Evolutionary conservation across 1,139 yeast species (phyloP).

Genomic region (Diutina rugosa): DNA sequence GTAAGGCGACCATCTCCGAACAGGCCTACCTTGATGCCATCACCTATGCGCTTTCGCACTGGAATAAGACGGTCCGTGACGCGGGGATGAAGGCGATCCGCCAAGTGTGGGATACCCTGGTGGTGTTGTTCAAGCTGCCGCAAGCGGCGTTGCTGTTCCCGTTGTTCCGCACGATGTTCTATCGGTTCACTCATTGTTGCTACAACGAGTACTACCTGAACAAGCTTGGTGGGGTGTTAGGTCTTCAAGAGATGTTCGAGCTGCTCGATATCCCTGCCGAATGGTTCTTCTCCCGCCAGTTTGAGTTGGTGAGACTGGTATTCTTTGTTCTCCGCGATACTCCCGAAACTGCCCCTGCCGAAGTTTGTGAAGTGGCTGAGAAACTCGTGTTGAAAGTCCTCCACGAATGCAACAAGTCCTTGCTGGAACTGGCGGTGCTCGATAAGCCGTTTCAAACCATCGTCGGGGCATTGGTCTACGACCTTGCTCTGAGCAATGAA

Average conservation of each 20-base stretch:
- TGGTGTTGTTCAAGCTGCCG: slow-evolving; percentile 50
- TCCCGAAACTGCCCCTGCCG: slow-evolving; percentile 77
- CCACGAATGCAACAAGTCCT: slow-evolving; percentile 47
- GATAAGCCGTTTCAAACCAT: slow-evolving; percentile 76
- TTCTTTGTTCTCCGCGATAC: slow-evolving; percentile 87
- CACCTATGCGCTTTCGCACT: slow-evolving; percentile 69
- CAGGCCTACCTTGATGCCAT: slow-evolving; percentile 63
- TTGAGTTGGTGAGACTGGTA: slow-evolving; percentile 76
- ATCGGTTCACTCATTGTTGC: slow-evolving; percentile 80
- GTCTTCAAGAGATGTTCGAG: slow-evolving; percentile 60
- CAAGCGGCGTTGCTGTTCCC: slow-evolving; percentile 57
- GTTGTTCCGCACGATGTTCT: slow-evolving; percentile 62
- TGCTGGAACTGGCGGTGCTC: slow-evolving; percentile 44
- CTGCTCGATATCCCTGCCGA: slow-evolving; percentile 54
- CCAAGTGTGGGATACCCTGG: slow-evolving; percentile 48
- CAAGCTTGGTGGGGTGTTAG: slow-evolving; percentile 83
- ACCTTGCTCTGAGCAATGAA: slow-evolving; percentile 78
- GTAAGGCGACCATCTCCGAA: slow-evolving; percentile 57
- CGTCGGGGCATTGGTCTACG: slow-evolving; percentile 80
- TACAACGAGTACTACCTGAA: slow-evolving; percentile 78
- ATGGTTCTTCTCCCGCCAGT: slow-evolving; percentile 69
- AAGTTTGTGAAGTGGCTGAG: slow-evolving; percentile 62
- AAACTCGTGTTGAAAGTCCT: slow-evolving; percentile 51
- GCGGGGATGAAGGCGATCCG: slow-evolving; percentile 62
- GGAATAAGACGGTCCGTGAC: slow-evolving; percentile 54